Evolutionary conservation across 371 early-diverging fungal species (phyloP).

Genomic region (Thermomucor indicae-seudaticae): DNA sequence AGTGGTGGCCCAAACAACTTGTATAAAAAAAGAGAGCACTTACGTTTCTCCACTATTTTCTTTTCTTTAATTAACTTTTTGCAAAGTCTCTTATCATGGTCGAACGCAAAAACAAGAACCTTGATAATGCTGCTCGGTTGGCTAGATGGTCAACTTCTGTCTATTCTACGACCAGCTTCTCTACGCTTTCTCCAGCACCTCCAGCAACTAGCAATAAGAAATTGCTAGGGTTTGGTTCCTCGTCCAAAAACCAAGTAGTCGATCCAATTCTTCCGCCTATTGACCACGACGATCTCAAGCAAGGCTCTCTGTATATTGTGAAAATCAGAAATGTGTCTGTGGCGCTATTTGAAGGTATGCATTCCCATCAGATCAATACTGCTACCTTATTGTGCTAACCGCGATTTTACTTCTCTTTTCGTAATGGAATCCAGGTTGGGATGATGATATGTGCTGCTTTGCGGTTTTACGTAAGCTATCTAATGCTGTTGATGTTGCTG

Average conservation of each 20-base stretch:
- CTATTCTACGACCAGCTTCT: constrained; percentile 6
- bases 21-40: neutral
- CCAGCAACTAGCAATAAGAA: constrained; percentile 5
- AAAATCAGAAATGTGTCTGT: constrained; percentile 24
- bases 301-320: constrained; percentile 28
- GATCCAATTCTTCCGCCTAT: constrained; percentile 5
- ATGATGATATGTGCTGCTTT: constrained; percentile 40
- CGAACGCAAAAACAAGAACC: constrained; percentile 11
- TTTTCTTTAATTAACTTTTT: neutral
- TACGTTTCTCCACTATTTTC: neutral
- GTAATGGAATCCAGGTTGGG: constrained; percentile 25
- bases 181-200: constrained; percentile 8
- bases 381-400: neutral
- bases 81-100: constrained; percentile 4
- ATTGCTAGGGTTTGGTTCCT: constrained; percentile 12
- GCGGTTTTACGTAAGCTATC: constrained; percentile 21
- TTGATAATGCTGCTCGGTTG: constrained; percentile 7
- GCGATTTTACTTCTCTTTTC: constrained; percentile 1
- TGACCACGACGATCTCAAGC: constrained; percentile 24
- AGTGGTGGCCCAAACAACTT: too few relatives aligned
- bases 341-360: constrained; percentile 33
- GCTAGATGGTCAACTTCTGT: constrained; percentile 2
- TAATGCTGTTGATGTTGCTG: neutral
- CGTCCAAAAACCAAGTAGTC: neutral
- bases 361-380: neutral